Evolutionary conservation across 202 grass and related monocot species (phyloP).

Genomic region (Saccharum hybrid): DNA sequence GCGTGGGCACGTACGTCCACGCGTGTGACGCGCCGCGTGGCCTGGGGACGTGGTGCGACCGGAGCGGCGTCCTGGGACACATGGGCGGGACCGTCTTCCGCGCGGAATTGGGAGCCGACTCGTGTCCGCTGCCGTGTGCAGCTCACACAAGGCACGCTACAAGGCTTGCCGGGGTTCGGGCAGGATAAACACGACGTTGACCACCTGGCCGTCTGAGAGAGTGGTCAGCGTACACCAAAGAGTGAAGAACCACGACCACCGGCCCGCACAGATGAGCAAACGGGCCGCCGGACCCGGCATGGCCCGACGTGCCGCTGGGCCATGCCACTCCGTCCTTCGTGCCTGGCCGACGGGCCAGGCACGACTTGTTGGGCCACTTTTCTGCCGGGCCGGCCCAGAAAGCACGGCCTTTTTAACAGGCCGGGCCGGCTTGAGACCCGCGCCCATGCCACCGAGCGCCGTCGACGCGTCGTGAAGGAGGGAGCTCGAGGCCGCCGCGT

Average conservation of each 20-base stretch:
- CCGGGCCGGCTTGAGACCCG: too few relatives aligned
- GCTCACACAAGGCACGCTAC: neutral
- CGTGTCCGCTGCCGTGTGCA: slow-evolving; percentile 27
- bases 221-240: neutral
- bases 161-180: neutral
- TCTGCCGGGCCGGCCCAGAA: too few relatives aligned
- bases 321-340: too few relatives aligned
- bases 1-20: neutral
- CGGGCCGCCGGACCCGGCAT: too few relatives aligned
- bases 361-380: too few relatives aligned
- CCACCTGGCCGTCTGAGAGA: neutral
- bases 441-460: too few relatives aligned
- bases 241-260: neutral
- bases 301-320: too few relatives aligned
- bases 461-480: too few relatives aligned
- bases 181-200: neutral
- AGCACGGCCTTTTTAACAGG: too few relatives aligned
- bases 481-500: too few relatives aligned
- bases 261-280: too few relatives aligned
- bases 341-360: too few relatives aligned
- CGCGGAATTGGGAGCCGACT: slow-evolving; percentile 8
- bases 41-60: slow-evolving; percentile 34
- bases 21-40: slow-evolving; percentile 19
- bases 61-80: slow-evolving; percentile 15
- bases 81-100: neutral